Evolutionary conservation across 768 basidiomycete genomes (phyloP), one percentile per base, ranked within the genome.

Genomic region (Candolleomyces aberdarensis): DNA sequence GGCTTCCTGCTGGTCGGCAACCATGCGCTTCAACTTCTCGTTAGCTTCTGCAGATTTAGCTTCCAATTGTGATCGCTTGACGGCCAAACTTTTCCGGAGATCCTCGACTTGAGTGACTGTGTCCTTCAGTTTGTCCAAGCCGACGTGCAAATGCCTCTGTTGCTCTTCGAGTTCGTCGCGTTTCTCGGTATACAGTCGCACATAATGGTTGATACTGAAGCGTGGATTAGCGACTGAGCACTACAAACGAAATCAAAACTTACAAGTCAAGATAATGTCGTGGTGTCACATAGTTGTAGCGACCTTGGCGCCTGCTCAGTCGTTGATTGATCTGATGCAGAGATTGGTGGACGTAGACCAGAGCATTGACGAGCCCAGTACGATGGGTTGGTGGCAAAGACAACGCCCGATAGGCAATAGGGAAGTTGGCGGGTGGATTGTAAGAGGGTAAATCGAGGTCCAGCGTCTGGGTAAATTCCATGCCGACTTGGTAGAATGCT

Each of bases 201-300:
- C 96, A 69, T 97, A 99, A 67, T 99, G 97, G 65, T 96, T 92
- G 76, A 99, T 96, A 71, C 95, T 98, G 65, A 68, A 32, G 26
- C 3, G 47, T 56, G 31, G 17, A 20, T 59, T 14, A 64, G 49
- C 62, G 52, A 55, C 64, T 69, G 46, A 43, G 31, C 50, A 43
- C 36, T 20, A 49, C 10, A 51, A 47, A 53, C 46, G 53, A 31
- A 59, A 55, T 61, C 63, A 57, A 61, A 6, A 82, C 95, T 83
- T 72, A 98, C 95, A 99, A 99, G 68, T 99, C 97, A 59, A 99
- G 83, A 73, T 98, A 99, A 73, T 99, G 97, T 13, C 97, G 86
- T 0, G 97, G 97, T 1, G 97, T 99, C 11, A 96, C 93, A 72
- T 97, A 93, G 72, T 97, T 96, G 72, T 94, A 92, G 43, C 94